A percentile compares a stretch with the other conserved stretches of the same genome.
These are phyloP conservation scores for Salix suchowensis DNA, from an alignment of 345 rosid genomes.

Conservation along the genomic window DNA sequence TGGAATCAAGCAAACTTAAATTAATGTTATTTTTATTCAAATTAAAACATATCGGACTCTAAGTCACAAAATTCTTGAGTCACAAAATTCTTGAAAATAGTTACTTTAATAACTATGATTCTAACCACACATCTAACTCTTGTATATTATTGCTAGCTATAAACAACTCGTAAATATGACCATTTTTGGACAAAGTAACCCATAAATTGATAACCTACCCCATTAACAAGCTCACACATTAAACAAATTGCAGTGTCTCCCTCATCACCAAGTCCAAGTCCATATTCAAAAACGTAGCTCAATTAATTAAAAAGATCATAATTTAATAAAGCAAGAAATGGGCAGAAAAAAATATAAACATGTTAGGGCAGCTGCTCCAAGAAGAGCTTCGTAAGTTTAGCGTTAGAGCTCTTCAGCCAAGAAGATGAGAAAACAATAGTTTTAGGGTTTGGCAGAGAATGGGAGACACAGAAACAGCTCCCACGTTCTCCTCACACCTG, in stretches of 20 bases:
- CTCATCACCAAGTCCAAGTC: neutral
- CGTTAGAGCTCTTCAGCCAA: conserved; percentile 65
- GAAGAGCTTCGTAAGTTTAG: conserved; percentile 29
- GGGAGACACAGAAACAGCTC: conserved; percentile 85
- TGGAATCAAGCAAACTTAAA: too few relatives aligned
- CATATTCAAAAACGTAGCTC: neutral
- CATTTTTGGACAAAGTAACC: neutral
- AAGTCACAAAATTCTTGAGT: too few relatives aligned
- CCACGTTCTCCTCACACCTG: conserved; percentile 74
- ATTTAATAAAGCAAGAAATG: neutral
- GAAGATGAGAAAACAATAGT: conserved; percentile 44
- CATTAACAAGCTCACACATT: neutral
- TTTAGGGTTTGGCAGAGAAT: conserved; percentile 33
- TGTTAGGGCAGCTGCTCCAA: conserved; percentile 32
- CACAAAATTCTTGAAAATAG: too few relatives aligned
- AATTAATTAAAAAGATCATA: neutral
- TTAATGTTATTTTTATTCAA: too few relatives aligned
- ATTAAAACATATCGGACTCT: too few relatives aligned
- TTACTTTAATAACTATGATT: neutral
- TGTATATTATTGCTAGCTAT: neutral
- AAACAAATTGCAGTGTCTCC: neutral
- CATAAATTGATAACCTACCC: neutral
- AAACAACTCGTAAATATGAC: neutral
- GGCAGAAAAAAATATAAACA: neutral
- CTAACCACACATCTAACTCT: neutral